Conservation (phyloP, 2,329 filamentous ascomycete species). For the Colletotrichum acutatum region DNA sequence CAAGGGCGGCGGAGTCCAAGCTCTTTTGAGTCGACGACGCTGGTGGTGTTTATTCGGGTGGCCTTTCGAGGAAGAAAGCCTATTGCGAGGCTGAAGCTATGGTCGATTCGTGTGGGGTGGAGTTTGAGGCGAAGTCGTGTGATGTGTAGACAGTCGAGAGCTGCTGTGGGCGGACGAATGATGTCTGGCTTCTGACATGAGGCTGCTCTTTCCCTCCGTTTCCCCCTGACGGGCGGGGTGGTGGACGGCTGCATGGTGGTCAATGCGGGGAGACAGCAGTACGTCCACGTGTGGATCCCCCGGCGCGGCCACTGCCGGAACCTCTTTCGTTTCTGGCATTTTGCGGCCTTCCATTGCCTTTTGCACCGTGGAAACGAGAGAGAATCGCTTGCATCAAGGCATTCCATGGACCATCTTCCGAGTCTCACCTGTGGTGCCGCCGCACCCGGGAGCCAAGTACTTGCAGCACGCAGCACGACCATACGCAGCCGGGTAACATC, state of each 20-base stretch:
- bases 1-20: conserved; percentile 6
- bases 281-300: conserved; percentile 6
- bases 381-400: conserved; percentile 1
- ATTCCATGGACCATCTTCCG: background rate
- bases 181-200: conserved; percentile 30
- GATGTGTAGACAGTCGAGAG: conserved; percentile 18
- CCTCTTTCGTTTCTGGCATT: background rate
- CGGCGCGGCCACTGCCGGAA: conserved; percentile 16
- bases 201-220: conserved; percentile 11
- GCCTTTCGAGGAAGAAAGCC: background rate
- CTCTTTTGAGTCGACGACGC: background rate
- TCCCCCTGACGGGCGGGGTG: conserved; percentile 26
- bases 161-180: conserved; percentile 20
- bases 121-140: conserved; percentile 12
- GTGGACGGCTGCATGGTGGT: conserved; percentile 29
- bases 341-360: background rate
- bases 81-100: conserved; percentile 27
- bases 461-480: background rate
- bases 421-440: background rate
- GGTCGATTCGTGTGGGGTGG: background rate
- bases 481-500: background rate
- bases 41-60: background rate
- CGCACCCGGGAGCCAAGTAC: background rate
- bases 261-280: conserved; percentile 23
- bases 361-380: background rate